phyloP scores from a whole-genome alignment of 2,329 filamentous ascomycete species.

The Nectriaceae sp. region DNA sequence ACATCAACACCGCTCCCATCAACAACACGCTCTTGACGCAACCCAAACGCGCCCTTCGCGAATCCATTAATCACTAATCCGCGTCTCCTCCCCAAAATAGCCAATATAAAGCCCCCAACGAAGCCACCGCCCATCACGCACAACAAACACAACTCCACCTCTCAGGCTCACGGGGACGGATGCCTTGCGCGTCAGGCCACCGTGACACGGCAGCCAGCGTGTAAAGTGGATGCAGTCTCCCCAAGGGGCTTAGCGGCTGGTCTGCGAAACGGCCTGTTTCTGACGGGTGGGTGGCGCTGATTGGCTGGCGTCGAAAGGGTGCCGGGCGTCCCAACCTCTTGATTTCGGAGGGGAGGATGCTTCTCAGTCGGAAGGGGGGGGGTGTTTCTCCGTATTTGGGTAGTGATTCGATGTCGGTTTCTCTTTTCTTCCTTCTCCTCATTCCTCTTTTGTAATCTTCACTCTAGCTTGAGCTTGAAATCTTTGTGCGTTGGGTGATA shows the following conservation, averaged over 20 bases:
- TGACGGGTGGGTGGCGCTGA: slow-evolving; percentile 22
- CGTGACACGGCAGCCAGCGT: slow-evolving; percentile 15
- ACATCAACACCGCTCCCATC: not conserved
- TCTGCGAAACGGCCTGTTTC: slow-evolving; percentile 22
- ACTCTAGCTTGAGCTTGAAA: not conserved
- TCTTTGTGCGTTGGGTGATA: no score
- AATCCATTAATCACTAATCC: not conserved
- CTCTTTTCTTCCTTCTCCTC: slow-evolving; percentile 9
- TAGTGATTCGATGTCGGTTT: slow-evolving; percentile 9
- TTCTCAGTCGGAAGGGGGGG: slow-evolving; percentile 1
- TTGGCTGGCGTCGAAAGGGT: slow-evolving; percentile 15
- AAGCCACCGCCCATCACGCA: not conserved
- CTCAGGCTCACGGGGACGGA: slow-evolving; percentile 5
- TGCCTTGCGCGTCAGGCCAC: slow-evolving; percentile 29
- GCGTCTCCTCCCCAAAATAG: not conserved
- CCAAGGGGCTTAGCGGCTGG: slow-evolving; percentile 19
- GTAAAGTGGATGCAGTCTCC: slow-evolving; percentile 22
- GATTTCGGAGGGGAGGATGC: slow-evolving; percentile 19
- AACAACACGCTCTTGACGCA: not conserved
- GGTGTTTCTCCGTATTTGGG: not conserved
- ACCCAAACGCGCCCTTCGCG: not conserved
- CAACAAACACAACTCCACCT: not conserved
- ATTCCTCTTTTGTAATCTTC: not conserved
- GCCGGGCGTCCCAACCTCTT: slow-evolving; percentile 23
- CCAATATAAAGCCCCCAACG: not conserved